Base-by-base conservation (phyloP, 306 rosid species). In the Dryas alaskensis region DNA sequence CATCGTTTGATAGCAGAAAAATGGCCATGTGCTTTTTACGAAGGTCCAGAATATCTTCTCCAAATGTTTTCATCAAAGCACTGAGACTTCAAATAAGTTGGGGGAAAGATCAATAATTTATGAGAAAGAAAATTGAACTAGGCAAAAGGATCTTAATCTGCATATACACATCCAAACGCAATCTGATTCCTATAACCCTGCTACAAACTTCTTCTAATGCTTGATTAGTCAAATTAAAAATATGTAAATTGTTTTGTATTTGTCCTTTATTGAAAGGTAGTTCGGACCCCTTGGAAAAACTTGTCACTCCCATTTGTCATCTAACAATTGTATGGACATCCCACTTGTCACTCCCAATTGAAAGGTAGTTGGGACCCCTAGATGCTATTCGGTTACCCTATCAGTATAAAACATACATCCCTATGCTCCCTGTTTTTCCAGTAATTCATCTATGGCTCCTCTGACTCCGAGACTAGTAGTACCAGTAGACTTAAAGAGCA, bases 401-500 rank as follows among this genome's bases (percentile, higher is more conserved):
- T 17, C 22, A 10, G 7, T 10, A 70, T 16, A 10, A 19, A 63
- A 14, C 40, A 44, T 27, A 25, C 48, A 22, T 50, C 40, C 50
- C 16, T 8, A 7, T 57, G 1, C 43, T 66, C 51, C 60, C 44
- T 43, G 19, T 44, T 69, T 46, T 54, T 8, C 43, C 77, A 45
- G 47, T 7, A 25, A 57, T 42, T 66, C 63, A 54, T 75, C 78
- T 76, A 93, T 93, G 98, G 97, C 90, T 37, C 97, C 93, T 57
- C 66, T 72, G 70, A 84, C 88, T 50, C 87, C 80, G 37, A 90
- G 69, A 78, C 46, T 84, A 45, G 90, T 83, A 48, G 83, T 89
- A 76, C 84, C 95, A 16, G 73, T 93, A 79, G 93, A 93, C 77
- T 69, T 90, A 39, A 87, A 81, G 66, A 84, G 79, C 65, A 86